These are phyloP conservation scores for Moesziomyces antarcticus DNA, from an alignment of 1,284 basidiomycete species.

Conservation along the genomic window DNA sequence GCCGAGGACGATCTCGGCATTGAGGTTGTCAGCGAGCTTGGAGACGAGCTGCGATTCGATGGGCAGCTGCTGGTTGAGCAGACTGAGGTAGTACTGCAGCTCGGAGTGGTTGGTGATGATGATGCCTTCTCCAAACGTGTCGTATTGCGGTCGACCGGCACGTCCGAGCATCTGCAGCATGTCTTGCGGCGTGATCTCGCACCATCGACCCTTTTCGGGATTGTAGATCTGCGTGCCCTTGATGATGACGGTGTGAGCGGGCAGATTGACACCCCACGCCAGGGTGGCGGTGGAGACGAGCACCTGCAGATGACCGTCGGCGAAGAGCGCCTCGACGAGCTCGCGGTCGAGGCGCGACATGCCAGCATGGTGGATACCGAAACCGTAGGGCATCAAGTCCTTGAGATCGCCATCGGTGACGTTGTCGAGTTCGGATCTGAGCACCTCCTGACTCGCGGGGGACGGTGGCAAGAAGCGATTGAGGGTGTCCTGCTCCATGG, in stretches of 20 bases:
- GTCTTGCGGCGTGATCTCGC: slow-evolving; percentile 94
- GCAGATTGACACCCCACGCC: slow-evolving; percentile 99
- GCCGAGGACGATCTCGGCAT: slow-evolving; percentile 96
- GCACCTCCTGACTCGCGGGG: slow-evolving; percentile 56
- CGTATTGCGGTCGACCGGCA: slow-evolving; percentile 96
- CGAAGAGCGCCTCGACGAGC: slow-evolving; percentile 93
- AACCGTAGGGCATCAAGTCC: slow-evolving; percentile 94
- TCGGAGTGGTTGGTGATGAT: slow-evolving; percentile 98
- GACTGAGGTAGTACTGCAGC: slow-evolving; percentile 84
- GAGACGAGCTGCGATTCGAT: slow-evolving; percentile 96
- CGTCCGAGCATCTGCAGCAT: slow-evolving; percentile 98
- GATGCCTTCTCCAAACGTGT: slow-evolving; percentile 96
- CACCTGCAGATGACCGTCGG: slow-evolving; percentile 91
- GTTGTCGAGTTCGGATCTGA: slow-evolving; percentile 78
- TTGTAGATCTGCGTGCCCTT: slow-evolving; percentile 99
- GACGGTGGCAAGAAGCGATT: slow-evolving; percentile 80
- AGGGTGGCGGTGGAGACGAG: slow-evolving; percentile 97
- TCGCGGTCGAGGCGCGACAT: slow-evolving; percentile 94
- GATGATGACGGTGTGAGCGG: slow-evolving; percentile 98
- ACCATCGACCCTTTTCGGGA: slow-evolving; percentile 97
- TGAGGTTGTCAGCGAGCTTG: slow-evolving; percentile 93
- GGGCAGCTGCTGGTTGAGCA: slow-evolving; percentile 72
- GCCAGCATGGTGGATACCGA: slow-evolving; percentile 98
- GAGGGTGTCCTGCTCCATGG: slow-evolving; percentile 95
- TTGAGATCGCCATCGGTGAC: slow-evolving; percentile 86